A percentile compares a stretch with the other conserved stretches of the same genome.
phyloP scores from a whole-genome alignment of 805 yeast species.

The Saccharomycopsis sp. region DNA sequence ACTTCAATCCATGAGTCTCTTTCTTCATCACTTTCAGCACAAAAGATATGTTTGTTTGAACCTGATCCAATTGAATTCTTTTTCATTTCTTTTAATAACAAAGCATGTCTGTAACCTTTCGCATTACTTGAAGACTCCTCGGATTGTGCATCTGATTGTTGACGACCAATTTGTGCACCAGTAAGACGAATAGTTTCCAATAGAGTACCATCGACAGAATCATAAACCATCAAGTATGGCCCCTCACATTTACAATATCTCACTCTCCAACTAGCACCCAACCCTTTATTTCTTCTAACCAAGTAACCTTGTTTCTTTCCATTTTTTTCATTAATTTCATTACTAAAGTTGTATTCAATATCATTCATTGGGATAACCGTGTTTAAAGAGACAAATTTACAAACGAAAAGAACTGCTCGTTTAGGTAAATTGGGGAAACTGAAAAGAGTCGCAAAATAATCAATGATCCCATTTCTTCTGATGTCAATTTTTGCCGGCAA shows the following conservation, averaged over 20 bases:
- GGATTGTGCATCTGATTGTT: conserved; percentile 29
- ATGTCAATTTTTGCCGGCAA: conserved; percentile 60
- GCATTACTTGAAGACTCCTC: conserved; percentile 28
- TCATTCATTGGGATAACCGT: conserved; percentile 54
- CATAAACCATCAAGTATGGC: conserved; percentile 48
- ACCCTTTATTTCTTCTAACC: conserved; percentile 56
- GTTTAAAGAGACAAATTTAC: conserved; percentile 62
- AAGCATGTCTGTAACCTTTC: conserved; percentile 52
- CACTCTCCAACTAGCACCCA: conserved; percentile 60
- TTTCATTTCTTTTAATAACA: conserved; percentile 44
- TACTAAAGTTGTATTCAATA: conserved; percentile 31
- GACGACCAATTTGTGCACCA: conserved; percentile 52
- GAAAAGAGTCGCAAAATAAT: conserved; percentile 47
- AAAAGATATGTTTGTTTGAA: conserved; percentile 54
- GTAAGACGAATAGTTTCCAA: conserved; percentile 45
- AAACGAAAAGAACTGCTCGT: conserved; percentile 43
- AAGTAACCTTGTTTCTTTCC: conserved; percentile 58
- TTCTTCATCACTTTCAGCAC: conserved; percentile 75
- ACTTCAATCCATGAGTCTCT: conserved; percentile 65
- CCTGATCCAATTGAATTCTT: conserved; percentile 25
- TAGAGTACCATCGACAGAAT: conserved; percentile 46
- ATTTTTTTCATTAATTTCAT: conserved; percentile 32
- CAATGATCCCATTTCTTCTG: conserved; percentile 48
- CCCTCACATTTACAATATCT: conserved; percentile 64
- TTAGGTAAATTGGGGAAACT: conserved; percentile 51